These are phyloP conservation scores for Metahyphopichia silvanorum DNA, from an alignment of 805 yeast species.

Conservation along the genomic window DNA sequence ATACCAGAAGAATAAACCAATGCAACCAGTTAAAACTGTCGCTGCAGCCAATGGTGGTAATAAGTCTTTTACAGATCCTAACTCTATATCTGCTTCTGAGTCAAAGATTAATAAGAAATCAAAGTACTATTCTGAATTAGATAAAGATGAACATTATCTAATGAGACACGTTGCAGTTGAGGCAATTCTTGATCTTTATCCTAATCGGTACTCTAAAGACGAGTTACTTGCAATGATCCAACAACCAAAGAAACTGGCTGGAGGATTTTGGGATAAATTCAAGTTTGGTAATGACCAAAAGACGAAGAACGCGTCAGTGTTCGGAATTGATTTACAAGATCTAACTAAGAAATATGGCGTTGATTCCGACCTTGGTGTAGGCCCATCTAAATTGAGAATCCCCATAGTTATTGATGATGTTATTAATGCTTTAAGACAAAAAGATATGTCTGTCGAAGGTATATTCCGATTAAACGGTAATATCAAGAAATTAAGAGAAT, in stretches of 20 bases:
- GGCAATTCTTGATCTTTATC: slow-evolving; percentile 38
- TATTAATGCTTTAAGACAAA: slow-evolving; percentile 75
- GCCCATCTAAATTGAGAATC: slow-evolving; percentile 72
- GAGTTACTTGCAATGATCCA: slow-evolving; percentile 41
- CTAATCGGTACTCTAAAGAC: slow-evolving; percentile 21
- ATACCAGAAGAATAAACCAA: slow-evolving; percentile 30
- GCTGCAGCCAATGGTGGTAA: slow-evolving; percentile 10
- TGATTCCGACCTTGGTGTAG: slow-evolving; percentile 81
- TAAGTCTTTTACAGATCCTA: background rate
- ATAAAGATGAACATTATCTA: slow-evolving; percentile 53
- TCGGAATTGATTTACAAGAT: slow-evolving; percentile 72
- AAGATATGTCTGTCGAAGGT: slow-evolving; percentile 95
- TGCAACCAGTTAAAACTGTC: slow-evolving; percentile 21
- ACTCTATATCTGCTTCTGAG: background rate
- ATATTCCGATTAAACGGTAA: slow-evolving; percentile 96
- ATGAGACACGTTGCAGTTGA: slow-evolving; percentile 58
- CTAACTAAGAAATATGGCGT: slow-evolving; percentile 73
- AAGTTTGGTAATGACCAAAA: slow-evolving; percentile 26
- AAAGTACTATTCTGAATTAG: slow-evolving; percentile 63
- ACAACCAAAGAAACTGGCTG: slow-evolving; percentile 33
- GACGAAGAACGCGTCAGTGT: slow-evolving; percentile 44
- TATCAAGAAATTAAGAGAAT: slow-evolving; percentile 71
- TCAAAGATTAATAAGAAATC: slow-evolving; percentile 14
- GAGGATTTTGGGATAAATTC: slow-evolving; percentile 52
- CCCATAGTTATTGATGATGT: slow-evolving; percentile 88